A percentile compares a stretch with the other conserved stretches of the same genome.
These are phyloP conservation scores for Hypoxylon sp. DNA, from an alignment of 2,329 filamentous ascomycete genomes.

Conservation along the genomic window DNA sequence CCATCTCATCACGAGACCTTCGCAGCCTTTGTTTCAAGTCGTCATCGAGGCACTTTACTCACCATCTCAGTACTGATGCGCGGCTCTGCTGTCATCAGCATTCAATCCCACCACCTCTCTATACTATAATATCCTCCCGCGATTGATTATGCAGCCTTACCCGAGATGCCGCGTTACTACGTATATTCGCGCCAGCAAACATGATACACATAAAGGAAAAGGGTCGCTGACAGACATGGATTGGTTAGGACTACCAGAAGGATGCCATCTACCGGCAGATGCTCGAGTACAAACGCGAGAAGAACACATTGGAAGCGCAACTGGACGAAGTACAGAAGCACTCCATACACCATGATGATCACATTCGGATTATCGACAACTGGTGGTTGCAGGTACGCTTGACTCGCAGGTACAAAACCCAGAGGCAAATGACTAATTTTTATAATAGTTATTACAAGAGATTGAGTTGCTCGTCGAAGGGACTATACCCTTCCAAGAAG, in stretches of 20 bases:
- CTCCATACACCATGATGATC: conserved; percentile 89
- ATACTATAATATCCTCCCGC: conserved; percentile 44
- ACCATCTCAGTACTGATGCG: conserved; percentile 55
- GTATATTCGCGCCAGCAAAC: conserved; percentile 48
- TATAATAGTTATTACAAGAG: conserved; percentile 73
- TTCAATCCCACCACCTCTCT: conserved; percentile 43
- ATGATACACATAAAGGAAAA: conserved; percentile 45
- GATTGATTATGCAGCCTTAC: conserved; percentile 46
- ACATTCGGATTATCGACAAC: conserved; percentile 88
- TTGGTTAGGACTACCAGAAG: conserved; percentile 85
- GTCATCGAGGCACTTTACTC: conserved; percentile 52
- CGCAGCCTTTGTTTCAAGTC: conserved; percentile 43
- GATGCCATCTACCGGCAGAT: conserved; percentile 98
- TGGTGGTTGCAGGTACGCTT: conserved; percentile 91
- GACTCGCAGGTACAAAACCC: conserved; percentile 6
- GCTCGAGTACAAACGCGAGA: conserved; percentile 97
- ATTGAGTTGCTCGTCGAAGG: conserved; percentile 71
- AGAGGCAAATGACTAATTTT: conserved; percentile 33
- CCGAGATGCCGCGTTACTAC: conserved; percentile 49
- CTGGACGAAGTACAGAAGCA: conserved; percentile 85
- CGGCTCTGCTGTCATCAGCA: conserved; percentile 50
- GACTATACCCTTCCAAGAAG: conserved; percentile 60
- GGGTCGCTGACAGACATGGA: conserved; percentile 57
- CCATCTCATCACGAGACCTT: conserved; percentile 43
- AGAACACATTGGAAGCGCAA: conserved; percentile 82